Evolutionary conservation across 1,284 basidiomycete species (phyloP), one percentile per base, ranked within the genome.

Genomic region (Apiotrichum brassicae): DNA sequence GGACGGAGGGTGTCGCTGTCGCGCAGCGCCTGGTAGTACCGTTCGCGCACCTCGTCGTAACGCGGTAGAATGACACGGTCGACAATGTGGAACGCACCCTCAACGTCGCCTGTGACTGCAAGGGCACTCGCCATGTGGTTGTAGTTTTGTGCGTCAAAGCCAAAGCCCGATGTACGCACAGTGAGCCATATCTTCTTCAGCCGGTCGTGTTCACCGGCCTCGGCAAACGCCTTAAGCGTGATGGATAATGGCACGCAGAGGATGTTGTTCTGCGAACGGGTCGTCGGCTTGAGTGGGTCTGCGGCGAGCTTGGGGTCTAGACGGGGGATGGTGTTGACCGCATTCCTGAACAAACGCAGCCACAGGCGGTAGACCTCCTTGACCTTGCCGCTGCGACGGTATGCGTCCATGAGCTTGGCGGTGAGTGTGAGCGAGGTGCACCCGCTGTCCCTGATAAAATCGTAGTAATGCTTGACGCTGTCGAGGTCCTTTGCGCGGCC

Each of bases 101-200:
- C 81, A 7, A 83, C 69, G 61, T 94, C 81, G 18, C 86, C 91
- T 0, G 85, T 86, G 28, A 85, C 81, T 25, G 90, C 77, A 28
- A 94, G 79, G 13, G 85, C 86, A 4, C 84, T 76, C 22, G 78
- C 80, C 22, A 94, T 77, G 62, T 89, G 83, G 66, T 97, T 97
- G 86, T 90, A 98, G 71, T 97, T 97, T 61, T 86, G 83, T 12
- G 87, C 80, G 66, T 97, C 90, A 64, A 93, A 91, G 3, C 78
- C 78, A 59, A 94, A 87, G 2, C 89, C 88, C n/a, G 77, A 70
- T 6, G 73, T 58, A 54, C 81, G 79, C 41, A 88, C 79, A 25
- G 75, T 66, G 16, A 76, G 72, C 93, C 94, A 97, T 0, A 80
- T 75, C 12, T 71, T 65, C 18, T 83, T 80, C 34, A 95, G 79